Evolutionary conservation across 139 green algal species (phyloP), one percentile per base, ranked within the genome.

Genomic region (Nannochloris sp.): DNA sequence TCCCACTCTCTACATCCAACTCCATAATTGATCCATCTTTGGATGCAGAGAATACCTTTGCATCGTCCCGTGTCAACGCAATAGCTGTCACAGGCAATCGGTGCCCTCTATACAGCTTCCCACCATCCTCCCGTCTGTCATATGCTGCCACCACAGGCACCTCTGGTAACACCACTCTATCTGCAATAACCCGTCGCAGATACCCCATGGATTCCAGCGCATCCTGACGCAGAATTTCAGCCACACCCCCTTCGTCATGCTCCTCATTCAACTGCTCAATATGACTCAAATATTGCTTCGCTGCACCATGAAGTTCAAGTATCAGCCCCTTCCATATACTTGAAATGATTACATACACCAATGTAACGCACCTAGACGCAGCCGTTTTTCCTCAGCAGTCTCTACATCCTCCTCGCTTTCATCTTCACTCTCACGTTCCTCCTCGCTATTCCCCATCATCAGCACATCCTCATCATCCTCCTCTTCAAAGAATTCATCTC

Each of bases 11-110:
- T 31, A 95, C 62, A 57, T 96, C 90, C 70, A 80, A 81, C 3
- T 61, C 48, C 10, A 84, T 60, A 25, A 96, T 82, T 34, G 54
- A 66, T 23, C 90, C 90, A 60, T 95, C 87, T 57, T 96, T 96
- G 16, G 75, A 81, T 11, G 88, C 85, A 2, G 78, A 84, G 53
- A 78, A 95, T 1, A 78, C 80, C 1, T 69, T 82, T 1, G 27
- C 18, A 49, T 93, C 89, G 62, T 95, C 88, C 2, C 67, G 5
- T 1, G 75, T 79, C 3, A 96, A 74, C 7, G 82, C 77, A 5
- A 94, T 34, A 0, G 82, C 86, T 36, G 89, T 95, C 0, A 89
- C 82, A 2, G 78, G 36, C 43, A 81, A 66, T 27, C 60, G 48
- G 63, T 83, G 78, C 0, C 70, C 76, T 16, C 70, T 46, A 11